Conservation (phyloP, 768 basidiomycete species). For the Nidularia sp. region DNA sequence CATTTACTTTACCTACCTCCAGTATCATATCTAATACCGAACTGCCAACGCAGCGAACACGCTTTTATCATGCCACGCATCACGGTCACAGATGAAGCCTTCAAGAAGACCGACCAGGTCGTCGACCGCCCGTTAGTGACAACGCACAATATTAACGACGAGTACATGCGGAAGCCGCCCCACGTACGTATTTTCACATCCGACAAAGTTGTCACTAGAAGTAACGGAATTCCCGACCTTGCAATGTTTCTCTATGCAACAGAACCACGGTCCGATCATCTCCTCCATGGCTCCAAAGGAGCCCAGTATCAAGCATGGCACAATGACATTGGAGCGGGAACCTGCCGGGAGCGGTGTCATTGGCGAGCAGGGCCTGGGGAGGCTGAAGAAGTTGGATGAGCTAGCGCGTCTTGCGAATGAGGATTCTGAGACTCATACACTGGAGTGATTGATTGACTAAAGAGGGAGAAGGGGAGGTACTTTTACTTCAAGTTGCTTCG, state of each 20-base stretch:
- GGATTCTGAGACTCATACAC: neutral
- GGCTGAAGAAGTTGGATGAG: conserved; percentile 1
- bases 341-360: conserved; percentile 2
- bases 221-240: too few species aligned
- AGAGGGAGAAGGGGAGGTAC: too few species aligned
- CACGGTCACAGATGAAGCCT: conserved; percentile 12
- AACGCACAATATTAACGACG: conserved; percentile 15
- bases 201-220: neutral
- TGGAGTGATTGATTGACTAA: too few species aligned
- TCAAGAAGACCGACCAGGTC: conserved; percentile 16
- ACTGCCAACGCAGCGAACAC: neutral
- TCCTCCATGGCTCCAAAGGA: neutral
- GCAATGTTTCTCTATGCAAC: too few species aligned
- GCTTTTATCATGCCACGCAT: conserved; percentile 13
- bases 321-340: conserved; percentile 2
- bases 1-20: too few species aligned
- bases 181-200: conserved; percentile 7
- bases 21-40: neutral
- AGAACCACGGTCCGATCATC: neutral
- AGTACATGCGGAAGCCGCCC: conserved; percentile 14
- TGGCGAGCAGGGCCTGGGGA: conserved; percentile 2
- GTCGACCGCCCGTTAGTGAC: conserved; percentile 12
- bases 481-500: too few species aligned
- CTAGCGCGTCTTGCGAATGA: conserved; percentile 2
- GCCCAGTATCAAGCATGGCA: neutral